Evolutionary conservation across 108 stramenopile genomes (phyloP).

Genomic region (Cyclotella kingstonii): DNA sequence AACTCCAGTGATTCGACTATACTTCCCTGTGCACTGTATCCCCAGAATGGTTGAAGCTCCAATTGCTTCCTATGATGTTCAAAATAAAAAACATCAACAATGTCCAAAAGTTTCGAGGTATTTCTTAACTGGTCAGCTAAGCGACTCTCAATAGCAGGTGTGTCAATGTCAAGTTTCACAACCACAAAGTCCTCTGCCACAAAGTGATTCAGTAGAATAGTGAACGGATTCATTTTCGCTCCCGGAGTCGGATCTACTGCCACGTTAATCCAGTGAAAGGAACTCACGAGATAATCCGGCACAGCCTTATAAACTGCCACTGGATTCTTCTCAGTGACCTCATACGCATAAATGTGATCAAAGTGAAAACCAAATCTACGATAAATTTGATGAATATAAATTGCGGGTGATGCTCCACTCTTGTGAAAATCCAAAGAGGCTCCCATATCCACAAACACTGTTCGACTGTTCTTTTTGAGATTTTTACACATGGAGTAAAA

Average conservation of each 20-base stretch:
- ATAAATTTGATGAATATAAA: slow-evolving; percentile 38
- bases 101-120: slow-evolving; percentile 7
- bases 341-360: slow-evolving; percentile 72
- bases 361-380: slow-evolving; percentile 61
- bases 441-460: slow-evolving; percentile 66
- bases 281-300: slow-evolving; percentile 20
- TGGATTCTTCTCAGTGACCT: slow-evolving; percentile 38
- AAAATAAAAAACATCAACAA: slow-evolving; percentile 79
- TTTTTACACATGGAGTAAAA: slow-evolving; percentile 60
- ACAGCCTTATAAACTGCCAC: slow-evolving; percentile 31
- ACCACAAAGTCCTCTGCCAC: slow-evolving; percentile 52
- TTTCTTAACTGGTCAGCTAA: slow-evolving; percentile 45
- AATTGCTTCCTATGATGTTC: slow-evolving; percentile 60
- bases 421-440: slow-evolving; percentile 57
- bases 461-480: slow-evolving; percentile 37
- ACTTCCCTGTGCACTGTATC: slow-evolving; percentile 29
- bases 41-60: slow-evolving; percentile 46
- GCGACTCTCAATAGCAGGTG: slow-evolving; percentile 38
- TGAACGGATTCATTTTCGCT: slow-evolving; percentile 51
- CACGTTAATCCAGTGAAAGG: slow-evolving; percentile 42
- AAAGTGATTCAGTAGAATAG: slow-evolving; percentile 37
- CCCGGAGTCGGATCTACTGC: slow-evolving; percentile 25
- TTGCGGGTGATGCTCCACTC: slow-evolving; percentile 11
- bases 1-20: slow-evolving; percentile 50
- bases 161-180: slow-evolving; percentile 72